phyloP scores from a whole-genome alignment of 208 protist genomes.

The Porcisia deanei region DNA sequence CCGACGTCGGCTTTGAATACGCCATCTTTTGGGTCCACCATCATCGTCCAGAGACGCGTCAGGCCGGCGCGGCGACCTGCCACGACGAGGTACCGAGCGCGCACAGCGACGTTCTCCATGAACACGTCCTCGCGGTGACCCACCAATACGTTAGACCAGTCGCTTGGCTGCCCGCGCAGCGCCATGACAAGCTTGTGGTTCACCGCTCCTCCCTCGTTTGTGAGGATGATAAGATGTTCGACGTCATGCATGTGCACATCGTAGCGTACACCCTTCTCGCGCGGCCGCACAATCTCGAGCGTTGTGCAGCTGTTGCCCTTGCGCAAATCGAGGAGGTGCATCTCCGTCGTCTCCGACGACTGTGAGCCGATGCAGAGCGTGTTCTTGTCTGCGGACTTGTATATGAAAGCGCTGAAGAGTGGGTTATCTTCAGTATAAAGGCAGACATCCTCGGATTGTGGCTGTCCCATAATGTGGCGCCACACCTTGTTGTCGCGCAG shows the following conservation, averaged over 20 bases:
- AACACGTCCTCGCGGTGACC: conserved; percentile 51
- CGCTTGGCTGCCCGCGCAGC: conserved; percentile 36
- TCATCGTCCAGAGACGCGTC: conserved; percentile 80
- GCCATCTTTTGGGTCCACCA: conserved; percentile 33
- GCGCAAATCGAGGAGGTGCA: conserved; percentile 75
- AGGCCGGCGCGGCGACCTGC: conserved; percentile 68
- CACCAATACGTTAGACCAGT: conserved; percentile 61
- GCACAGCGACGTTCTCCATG: conserved; percentile 55
- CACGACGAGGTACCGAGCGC: conserved; percentile 64
- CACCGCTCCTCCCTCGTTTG: conserved; percentile 74
- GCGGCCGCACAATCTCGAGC: conserved; percentile 68
- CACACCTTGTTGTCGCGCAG: conserved; percentile 86
- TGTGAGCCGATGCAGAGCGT: conserved; percentile 62
- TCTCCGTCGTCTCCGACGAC: conserved; percentile 82
- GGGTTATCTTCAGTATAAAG: conserved; percentile 79
- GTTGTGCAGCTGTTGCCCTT: conserved; percentile 49
- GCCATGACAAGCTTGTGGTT: conserved; percentile 81
- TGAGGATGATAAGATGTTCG: conserved; percentile 69
- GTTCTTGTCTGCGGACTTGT: conserved; percentile 65
- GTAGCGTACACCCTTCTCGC: conserved; percentile 85
- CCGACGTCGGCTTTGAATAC: conserved; percentile 27
- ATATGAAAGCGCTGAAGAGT: conserved; percentile 61
- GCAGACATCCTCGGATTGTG: conserved; percentile 73
- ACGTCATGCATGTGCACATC: conserved; percentile 74
- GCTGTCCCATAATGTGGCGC: conserved; percentile 79